These are phyloP conservation scores for Penicillium sp. DNA, from an alignment of 2,329 filamentous ascomycete species.

Conservation along the genomic window DNA sequence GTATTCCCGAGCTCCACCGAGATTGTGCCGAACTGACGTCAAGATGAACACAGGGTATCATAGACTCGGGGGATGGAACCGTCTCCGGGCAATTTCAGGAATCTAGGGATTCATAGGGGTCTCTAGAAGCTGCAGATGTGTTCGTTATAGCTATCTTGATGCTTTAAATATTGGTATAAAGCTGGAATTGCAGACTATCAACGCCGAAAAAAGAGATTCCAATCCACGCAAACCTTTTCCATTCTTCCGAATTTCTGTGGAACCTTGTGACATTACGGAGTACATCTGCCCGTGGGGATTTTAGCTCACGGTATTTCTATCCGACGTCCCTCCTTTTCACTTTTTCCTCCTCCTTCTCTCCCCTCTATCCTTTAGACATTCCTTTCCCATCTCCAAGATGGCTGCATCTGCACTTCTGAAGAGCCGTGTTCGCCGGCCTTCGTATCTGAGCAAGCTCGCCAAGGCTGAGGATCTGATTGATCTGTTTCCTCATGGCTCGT, in stretches of 20 bases:
- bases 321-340: not conserved
- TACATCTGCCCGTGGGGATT: slow-evolving; percentile 13
- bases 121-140: not conserved
- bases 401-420: slow-evolving; percentile 68
- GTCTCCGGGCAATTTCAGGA: not conserved
- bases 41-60: slow-evolving; percentile 9
- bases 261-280: not conserved
- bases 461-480: slow-evolving; percentile 73
- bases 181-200: not conserved
- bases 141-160: not conserved
- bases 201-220: not conserved
- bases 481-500: slow-evolving; percentile 77
- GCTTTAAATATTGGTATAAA: not conserved
- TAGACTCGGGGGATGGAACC: not conserved
- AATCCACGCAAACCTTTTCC: not conserved
- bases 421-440: slow-evolving; percentile 68
- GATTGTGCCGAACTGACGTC: slow-evolving; percentile 27
- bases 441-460: slow-evolving; percentile 73
- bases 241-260: slow-evolving; percentile 10
- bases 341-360: slow-evolving; percentile 1
- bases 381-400: slow-evolving; percentile 29
- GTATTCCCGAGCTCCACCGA: slow-evolving; percentile 19
- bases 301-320: not conserved
- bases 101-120: not conserved
- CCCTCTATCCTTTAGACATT: slow-evolving; percentile 1